These are phyloP conservation scores for Hygrophoropsis aurantiaca DNA, from an alignment of 768 basidiomycete genomes.

Conservation along the genomic window DNA sequence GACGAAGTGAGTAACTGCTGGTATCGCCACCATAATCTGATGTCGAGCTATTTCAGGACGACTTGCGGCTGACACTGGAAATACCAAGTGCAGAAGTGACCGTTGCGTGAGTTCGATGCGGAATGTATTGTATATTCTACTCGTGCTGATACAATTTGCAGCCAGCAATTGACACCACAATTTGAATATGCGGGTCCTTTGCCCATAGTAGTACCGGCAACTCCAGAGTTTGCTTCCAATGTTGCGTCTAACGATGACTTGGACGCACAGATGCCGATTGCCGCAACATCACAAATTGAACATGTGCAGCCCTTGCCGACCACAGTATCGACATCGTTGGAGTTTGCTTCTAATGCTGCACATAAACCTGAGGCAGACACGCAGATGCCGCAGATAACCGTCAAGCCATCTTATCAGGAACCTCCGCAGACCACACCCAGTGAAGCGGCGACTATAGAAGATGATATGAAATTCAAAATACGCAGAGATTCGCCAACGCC, in stretches of 20 bases:
- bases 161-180: constrained; percentile 11
- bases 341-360: neutral
- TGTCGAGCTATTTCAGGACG: neutral
- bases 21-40: neutral
- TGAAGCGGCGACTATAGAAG: constrained; percentile 7
- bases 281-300: constrained; percentile 2
- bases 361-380: constrained; percentile 4
- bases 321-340: constrained; percentile 3
- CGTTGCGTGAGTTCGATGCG: neutral
- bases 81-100: neutral
- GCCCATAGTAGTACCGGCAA: constrained; percentile 3
- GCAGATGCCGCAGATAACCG: constrained; percentile 7
- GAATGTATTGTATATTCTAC: constrained; percentile 14
- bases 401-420: constrained; percentile 5
- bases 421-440: too few relatives aligned
- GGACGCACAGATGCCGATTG: constrained; percentile 1
- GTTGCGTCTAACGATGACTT: neutral
- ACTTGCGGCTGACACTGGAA: constrained; percentile 10
- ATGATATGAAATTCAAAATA: constrained; percentile 17
- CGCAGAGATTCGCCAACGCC: constrained; percentile 7
- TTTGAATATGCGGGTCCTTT: constrained; percentile 1
- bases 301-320: constrained; percentile 4
- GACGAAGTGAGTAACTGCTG: constrained; percentile 12
- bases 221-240: constrained; percentile 5
- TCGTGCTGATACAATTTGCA: constrained; percentile 10